Percentiles rank a stretch among this genome's conserved stretches.
These are phyloP conservation scores for Dendryphion nanum DNA, from an alignment of 2,329 filamentous ascomycete genomes.

Conservation along the genomic window DNA sequence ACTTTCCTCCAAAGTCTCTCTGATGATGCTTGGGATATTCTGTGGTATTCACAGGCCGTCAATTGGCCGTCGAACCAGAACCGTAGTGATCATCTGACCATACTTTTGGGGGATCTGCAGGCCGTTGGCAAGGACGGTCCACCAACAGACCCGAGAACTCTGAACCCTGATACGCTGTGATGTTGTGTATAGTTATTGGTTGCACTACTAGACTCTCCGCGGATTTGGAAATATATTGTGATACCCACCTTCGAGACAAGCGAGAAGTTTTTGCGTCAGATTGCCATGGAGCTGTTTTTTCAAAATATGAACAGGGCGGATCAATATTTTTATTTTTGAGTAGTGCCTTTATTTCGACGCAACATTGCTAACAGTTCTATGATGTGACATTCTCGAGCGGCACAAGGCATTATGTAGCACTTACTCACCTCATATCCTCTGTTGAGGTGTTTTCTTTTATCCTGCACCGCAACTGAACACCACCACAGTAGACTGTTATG, in stretches of 20 bases:
- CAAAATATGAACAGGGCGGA: background rate
- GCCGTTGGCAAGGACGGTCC: constrained; percentile 33
- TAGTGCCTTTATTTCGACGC: too few species aligned
- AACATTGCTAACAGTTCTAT: too few species aligned
- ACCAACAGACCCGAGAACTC: constrained; percentile 27
- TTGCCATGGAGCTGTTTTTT: background rate
- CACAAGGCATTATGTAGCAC: too few species aligned
- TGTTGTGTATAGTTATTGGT: too few species aligned
- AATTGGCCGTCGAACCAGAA: constrained; percentile 36
- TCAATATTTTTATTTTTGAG: background rate
- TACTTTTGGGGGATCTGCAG: constrained; percentile 28
- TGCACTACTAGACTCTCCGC: background rate
- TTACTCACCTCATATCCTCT: too few species aligned
- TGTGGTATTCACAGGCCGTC: constrained; percentile 39
- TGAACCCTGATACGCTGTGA: background rate
- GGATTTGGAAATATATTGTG: background rate
- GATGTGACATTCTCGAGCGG: too few species aligned
- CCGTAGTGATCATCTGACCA: constrained; percentile 25
- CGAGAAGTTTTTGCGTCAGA: background rate
- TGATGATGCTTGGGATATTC: constrained; percentile 38
- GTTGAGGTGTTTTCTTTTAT: too few species aligned
- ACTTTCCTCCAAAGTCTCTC: constrained; percentile 31
- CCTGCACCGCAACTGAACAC: too few species aligned
- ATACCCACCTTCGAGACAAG: background rate
- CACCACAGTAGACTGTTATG: too few species aligned